These are phyloP conservation scores for Leptomonas seymouri DNA, from an alignment of 208 protist species.

Conservation along the genomic window DNA sequence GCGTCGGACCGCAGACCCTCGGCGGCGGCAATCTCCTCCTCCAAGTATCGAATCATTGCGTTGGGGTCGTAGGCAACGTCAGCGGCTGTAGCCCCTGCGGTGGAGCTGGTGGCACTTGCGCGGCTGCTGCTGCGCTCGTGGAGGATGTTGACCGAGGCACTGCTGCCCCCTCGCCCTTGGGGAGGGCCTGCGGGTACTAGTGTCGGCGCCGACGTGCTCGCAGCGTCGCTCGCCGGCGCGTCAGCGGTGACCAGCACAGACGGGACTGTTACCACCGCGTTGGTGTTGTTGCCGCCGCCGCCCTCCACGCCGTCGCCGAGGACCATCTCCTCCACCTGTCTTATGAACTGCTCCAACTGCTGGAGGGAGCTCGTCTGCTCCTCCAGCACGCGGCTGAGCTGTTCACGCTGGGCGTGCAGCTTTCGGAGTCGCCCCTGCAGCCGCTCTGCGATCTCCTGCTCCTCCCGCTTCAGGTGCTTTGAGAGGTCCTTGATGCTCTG, in stretches of 20 bases:
- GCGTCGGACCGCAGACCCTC: slow-evolving; percentile 64
- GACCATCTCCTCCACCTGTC: slow-evolving; percentile 54
- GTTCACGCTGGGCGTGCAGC: slow-evolving; percentile 59
- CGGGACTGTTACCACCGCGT: background rate
- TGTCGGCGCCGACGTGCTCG: background rate
- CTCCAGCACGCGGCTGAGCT: slow-evolving; percentile 53
- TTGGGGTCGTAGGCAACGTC: slow-evolving; percentile 47
- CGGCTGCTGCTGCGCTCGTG: slow-evolving; percentile 50
- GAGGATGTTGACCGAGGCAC: background rate
- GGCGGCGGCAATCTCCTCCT: slow-evolving; percentile 61
- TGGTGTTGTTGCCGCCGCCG: background rate
- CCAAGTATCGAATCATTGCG: slow-evolving; percentile 69
- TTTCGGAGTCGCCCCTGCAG: slow-evolving; percentile 49
- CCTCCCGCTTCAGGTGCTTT: slow-evolving; percentile 63
- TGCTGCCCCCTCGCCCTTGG: background rate
- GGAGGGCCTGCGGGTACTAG: background rate
- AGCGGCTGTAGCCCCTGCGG: slow-evolving; percentile 12
- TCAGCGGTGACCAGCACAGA: background rate
- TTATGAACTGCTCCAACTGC: slow-evolving; percentile 69
- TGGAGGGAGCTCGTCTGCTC: slow-evolving; percentile 67
- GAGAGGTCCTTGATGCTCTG: slow-evolving; percentile 48
- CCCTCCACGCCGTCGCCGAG: slow-evolving; percentile 4
- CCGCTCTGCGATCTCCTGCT: slow-evolving; percentile 47
- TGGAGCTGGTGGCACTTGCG: slow-evolving; percentile 32
- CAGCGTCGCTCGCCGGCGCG: background rate